Percentiles rank a stretch among this genome's conserved stretches.
These are phyloP conservation scores for Aurantiochytrium sp. DNA, from an alignment of 108 stramenopile species.

Conservation along the genomic window DNA sequence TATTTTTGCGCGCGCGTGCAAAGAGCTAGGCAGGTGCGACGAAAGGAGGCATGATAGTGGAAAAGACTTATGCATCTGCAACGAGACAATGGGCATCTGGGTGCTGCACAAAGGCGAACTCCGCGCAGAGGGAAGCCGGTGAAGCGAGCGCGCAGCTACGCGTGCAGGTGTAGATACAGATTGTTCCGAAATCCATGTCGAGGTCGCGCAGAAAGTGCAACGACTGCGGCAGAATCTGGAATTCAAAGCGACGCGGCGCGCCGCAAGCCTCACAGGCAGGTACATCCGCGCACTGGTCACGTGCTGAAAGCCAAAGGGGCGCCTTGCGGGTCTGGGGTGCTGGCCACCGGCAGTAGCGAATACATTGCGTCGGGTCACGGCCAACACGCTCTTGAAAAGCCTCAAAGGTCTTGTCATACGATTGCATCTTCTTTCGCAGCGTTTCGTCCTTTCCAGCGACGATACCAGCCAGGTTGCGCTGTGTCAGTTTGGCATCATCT, in stretches of 20 bases:
- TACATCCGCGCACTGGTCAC: not conserved
- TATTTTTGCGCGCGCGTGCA: too few species aligned
- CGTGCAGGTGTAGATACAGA: not conserved
- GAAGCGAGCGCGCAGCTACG: not conserved
- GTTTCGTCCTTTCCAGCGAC: not conserved
- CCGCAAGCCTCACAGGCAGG: not conserved
- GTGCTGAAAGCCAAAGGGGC: not conserved
- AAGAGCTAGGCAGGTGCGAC: too few species aligned
- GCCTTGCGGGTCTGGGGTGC: not conserved
- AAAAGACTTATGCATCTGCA: not conserved
- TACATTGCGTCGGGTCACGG: not conserved
- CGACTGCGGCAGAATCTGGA: not conserved
- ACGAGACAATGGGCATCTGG: not conserved
- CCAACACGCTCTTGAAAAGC: not conserved
- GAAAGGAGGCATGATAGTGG: too few species aligned
- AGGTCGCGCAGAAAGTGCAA: not conserved
- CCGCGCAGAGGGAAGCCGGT: not conserved
- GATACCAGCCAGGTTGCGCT: not conserved
- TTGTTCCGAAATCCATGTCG: not conserved
- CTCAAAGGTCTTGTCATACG: not conserved
- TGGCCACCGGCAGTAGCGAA: slow-evolving; percentile 10
- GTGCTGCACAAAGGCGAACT: not conserved
- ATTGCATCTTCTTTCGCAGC: not conserved
- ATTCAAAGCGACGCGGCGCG: not conserved
- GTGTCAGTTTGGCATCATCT: not conserved